Conservation (phyloP, 1,284 basidiomycete species). For the Cutaneotrichosporon sp. region DNA sequence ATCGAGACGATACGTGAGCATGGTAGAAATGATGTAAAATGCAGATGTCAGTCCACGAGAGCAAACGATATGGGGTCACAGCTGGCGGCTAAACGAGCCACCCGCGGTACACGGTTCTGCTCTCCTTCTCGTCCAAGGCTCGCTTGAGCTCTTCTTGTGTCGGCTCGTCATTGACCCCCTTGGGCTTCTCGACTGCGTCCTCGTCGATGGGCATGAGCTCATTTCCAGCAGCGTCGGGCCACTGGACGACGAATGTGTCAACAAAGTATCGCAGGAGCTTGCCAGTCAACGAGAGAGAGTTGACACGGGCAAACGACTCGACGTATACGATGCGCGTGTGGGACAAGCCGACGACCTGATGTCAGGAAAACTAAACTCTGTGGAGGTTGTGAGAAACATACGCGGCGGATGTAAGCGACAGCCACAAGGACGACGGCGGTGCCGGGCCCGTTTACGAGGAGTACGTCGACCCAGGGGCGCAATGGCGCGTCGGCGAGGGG, state of each 20-base stretch:
- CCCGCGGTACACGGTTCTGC: slow-evolving; percentile 20
- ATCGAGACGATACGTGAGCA: neutral
- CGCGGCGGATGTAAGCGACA: slow-evolving; percentile 72
- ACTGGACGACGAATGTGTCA: slow-evolving; percentile 85
- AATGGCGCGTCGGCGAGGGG: slow-evolving; percentile 52
- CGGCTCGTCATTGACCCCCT: neutral
- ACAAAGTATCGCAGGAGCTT: slow-evolving; percentile 75
- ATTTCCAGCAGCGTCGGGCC: slow-evolving; percentile 62
- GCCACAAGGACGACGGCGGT: slow-evolving; percentile 81
- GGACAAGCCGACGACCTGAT: slow-evolving; percentile 70
- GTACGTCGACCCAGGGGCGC: slow-evolving; percentile 65
- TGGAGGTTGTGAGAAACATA: slow-evolving; percentile 61
- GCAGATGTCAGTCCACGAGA: neutral
- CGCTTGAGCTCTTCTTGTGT: neutral
- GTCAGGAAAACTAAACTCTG: neutral
- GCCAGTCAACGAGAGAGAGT: slow-evolving; percentile 76
- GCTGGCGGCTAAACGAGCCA: slow-evolving; percentile 19
- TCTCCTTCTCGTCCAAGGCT: neutral
- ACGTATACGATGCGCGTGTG: slow-evolving; percentile 81
- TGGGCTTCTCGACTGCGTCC: neutral
- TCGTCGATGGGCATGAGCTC: neutral
- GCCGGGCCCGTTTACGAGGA: slow-evolving; percentile 92
- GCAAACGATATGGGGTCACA: neutral
- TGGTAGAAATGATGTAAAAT: neutral
- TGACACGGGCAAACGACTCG: slow-evolving; percentile 91